Evolutionary conservation across 306 rosid genomes (phyloP).

Genomic region (Prunus mongolica): DNA sequence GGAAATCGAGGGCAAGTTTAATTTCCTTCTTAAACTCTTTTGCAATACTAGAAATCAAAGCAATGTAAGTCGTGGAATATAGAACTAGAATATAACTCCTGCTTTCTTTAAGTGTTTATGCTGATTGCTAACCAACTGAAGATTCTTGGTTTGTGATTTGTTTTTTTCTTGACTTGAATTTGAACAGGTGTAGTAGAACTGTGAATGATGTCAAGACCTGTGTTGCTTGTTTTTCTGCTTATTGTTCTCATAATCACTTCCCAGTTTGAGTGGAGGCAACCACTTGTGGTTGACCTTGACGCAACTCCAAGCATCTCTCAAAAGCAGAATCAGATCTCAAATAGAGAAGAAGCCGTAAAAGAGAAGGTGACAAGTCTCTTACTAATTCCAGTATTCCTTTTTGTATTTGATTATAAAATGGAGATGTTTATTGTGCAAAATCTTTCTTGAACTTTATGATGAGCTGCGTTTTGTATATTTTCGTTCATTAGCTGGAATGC

Average conservation of each 20-base stretch:
- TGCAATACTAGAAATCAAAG: neutral
- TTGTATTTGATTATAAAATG: neutral
- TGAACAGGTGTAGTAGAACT: slow-evolving; percentile 45
- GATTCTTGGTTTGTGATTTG: neutral
- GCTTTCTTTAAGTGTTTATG: neutral
- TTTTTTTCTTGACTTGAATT: slow-evolving; percentile 8
- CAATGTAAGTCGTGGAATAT: too few relatives aligned
- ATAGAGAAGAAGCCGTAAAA: slow-evolving; percentile 62
- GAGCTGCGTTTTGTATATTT: neutral
- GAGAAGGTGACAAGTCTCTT: slow-evolving; percentile 59
- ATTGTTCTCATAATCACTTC: slow-evolving; percentile 79
- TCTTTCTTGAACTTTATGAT: neutral
- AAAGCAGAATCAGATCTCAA: slow-evolving; percentile 59
- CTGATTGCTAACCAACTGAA: too few relatives aligned
- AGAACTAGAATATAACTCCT: neutral
- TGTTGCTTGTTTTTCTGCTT: slow-evolving; percentile 75
- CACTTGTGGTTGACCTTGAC: slow-evolving; percentile 62
- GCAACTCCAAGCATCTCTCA: slow-evolving; percentile 39
- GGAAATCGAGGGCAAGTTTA: neutral
- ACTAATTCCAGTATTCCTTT: neutral
- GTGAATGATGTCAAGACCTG: slow-evolving; percentile 69
- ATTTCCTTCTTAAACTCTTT: neutral
- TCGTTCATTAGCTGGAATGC: neutral
- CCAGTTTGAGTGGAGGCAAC: slow-evolving; percentile 92
- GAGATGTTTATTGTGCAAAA: neutral